Evolutionary conservation across 1,284 basidiomycete species (phyloP).

Genomic region (Polyporus tsugae): DNA sequence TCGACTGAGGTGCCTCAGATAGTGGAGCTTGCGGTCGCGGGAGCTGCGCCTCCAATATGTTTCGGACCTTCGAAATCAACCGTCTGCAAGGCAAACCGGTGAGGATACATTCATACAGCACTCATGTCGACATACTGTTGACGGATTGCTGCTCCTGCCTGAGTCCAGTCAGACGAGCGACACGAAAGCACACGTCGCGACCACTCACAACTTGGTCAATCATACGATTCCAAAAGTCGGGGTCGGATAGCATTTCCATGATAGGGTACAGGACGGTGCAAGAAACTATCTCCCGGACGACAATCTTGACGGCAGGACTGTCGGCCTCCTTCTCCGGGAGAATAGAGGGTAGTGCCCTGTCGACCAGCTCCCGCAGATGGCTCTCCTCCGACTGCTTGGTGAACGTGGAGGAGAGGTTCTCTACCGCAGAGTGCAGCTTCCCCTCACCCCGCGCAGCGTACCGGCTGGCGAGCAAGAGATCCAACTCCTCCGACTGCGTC

Average conservation of each 20-base stretch:
- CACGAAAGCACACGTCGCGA: slow-evolving; percentile 7
- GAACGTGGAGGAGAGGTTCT: slow-evolving; percentile 86
- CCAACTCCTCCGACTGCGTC: slow-evolving; percentile 88
- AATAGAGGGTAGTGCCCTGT: slow-evolving; percentile 73
- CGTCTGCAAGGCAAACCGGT: slow-evolving; percentile 54
- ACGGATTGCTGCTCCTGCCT: slow-evolving; percentile 90
- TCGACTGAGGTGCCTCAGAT: slow-evolving; percentile 45
- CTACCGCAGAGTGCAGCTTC: slow-evolving; percentile 81
- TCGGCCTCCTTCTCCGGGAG: slow-evolving; percentile 80
- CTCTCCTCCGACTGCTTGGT: slow-evolving; percentile 90
- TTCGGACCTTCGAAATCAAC: slow-evolving; percentile 84
- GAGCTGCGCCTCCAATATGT: slow-evolving; percentile 83
- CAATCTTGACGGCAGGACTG: slow-evolving; percentile 76
- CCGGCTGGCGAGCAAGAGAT: slow-evolving; percentile 82
- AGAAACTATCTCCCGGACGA: slow-evolving; percentile 84
- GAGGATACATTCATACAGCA: neutral
- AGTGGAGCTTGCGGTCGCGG: slow-evolving; percentile 57
- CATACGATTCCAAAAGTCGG: slow-evolving; percentile 95
- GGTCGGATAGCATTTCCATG: slow-evolving; percentile 92
- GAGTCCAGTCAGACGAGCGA: slow-evolving; percentile 28
- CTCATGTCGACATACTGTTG: slow-evolving; percentile 72
- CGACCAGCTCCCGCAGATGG: slow-evolving; percentile 79
- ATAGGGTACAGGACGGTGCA: slow-evolving; percentile 87
- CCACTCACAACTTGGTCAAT: slow-evolving; percentile 87
- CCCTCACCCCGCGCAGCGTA: slow-evolving; percentile 71